Conservation (phyloP, 305 asterid species). For the Rubia occidens region DNA sequence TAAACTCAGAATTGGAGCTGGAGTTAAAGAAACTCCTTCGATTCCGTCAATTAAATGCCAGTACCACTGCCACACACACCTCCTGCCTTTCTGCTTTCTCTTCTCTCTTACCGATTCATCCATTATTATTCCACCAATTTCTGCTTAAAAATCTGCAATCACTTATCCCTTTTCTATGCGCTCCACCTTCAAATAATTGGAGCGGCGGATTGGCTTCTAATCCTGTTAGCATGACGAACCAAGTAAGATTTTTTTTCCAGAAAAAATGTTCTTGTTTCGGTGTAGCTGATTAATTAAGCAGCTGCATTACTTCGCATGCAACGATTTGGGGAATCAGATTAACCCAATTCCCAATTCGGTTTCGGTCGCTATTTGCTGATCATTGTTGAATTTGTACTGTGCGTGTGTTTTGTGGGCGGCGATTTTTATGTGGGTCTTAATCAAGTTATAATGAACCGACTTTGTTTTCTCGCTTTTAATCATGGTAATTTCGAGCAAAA, state of each 20-base stretch:
- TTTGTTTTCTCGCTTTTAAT: not conserved
- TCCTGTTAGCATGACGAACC: conserved; percentile 14
- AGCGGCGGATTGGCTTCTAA: conserved; percentile 8
- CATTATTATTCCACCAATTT: not conserved
- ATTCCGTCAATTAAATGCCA: conserved; percentile 24
- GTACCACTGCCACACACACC: conserved; percentile 10
- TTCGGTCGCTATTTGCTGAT: not conserved
- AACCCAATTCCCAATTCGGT: conserved; percentile 1
- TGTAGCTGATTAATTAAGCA: not conserved
- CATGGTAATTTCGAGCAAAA: not conserved
- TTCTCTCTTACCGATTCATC: not conserved
- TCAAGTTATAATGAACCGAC: not conserved
- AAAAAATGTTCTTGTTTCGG: not conserved
- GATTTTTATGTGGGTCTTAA: not conserved
- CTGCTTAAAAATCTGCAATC: not conserved
- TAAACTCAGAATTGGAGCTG: conserved; percentile 6
- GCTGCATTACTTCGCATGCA: conserved; percentile 5
- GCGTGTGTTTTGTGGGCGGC: not conserved
- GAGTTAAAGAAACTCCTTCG: conserved; percentile 10
- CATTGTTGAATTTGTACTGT: not conserved
- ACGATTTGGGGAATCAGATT: not conserved
- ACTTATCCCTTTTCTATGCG: conserved; percentile 4
- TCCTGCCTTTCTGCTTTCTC: conserved; percentile 16
- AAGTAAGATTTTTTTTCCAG: conserved; percentile 4
- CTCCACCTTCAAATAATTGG: not conserved